A percentile compares a stretch with the other conserved stretches of the same genome.
phyloP scores from a whole-genome alignment of 768 basidiomycete genomes.

The Suillus tomentosus region DNA sequence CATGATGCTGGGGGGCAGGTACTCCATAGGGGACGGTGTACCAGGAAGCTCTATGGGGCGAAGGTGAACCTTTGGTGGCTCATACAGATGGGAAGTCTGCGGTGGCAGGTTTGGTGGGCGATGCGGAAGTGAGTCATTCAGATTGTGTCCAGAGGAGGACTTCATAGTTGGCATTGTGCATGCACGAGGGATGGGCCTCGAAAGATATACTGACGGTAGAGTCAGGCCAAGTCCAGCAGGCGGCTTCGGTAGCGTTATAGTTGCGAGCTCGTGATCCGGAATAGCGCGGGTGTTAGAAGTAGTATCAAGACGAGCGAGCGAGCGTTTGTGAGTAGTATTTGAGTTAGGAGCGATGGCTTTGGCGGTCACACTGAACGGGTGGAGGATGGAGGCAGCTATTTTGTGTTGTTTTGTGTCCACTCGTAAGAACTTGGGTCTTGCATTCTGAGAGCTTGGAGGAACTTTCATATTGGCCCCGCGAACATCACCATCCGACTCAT shows the following conservation, averaged over 20 bases:
- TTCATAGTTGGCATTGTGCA: constrained; percentile 21
- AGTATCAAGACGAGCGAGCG: background rate
- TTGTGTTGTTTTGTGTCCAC: constrained; percentile 28
- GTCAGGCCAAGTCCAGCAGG: constrained; percentile 29
- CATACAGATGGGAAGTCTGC: background rate
- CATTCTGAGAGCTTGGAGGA: background rate
- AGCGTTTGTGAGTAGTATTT: constrained; percentile 3
- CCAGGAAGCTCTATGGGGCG: constrained; percentile 2
- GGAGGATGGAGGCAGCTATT: constrained; percentile 27
- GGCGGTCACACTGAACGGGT: background rate
- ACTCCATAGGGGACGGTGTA: constrained; percentile 25
- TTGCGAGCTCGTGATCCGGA: constrained; percentile 17
- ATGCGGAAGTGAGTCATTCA: constrained; percentile 11
- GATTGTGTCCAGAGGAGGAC: background rate
- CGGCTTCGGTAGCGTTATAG: constrained; percentile 10
- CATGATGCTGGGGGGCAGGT: constrained; percentile 14
- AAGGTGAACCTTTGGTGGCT: constrained; percentile 1
- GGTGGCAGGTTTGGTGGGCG: background rate
- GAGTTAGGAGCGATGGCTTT: background rate
- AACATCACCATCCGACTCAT: constrained; percentile 27
- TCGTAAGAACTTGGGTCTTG: constrained; percentile 23
- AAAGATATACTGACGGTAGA: constrained; percentile 26
- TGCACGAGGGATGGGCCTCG: constrained; percentile 16
- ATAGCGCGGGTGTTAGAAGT: background rate
- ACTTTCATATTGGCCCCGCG: constrained; percentile 1